Evolutionary conservation across 2,329 filamentous ascomycete genomes (phyloP), one percentile per base, ranked within the genome.

Genomic region (Karstenula rhodostoma): DNA sequence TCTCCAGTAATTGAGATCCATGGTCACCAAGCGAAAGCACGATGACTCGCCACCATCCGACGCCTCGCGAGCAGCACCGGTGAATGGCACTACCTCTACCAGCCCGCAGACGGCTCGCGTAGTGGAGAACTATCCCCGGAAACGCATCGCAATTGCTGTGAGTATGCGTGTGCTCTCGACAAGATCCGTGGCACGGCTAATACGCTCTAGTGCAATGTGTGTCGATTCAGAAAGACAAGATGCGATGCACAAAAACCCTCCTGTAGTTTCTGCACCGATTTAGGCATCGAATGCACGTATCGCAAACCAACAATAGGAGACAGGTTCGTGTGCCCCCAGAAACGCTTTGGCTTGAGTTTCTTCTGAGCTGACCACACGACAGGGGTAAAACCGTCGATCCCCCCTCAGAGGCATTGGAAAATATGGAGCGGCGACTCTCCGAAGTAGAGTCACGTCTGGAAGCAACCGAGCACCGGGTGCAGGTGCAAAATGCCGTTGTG

Each of bases 281-380:
- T 69, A 23, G 70, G 70, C 2, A 70, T 73, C 19, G 68, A 72
- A 60, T 73, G 70, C 57, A 68, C 67, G 9, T 72, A 73, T 57
- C 64, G 70, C 43, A 69, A 72, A 49, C 67, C 64, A 12, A 70
- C 64, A 17, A 57, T 68, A 17, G 67, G 64, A 8, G 67, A 71
- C 48, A 64, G 68, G 61, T 66, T 35, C 48, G 64, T 67, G 22
- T 27, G 19, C 10, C 3, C 44, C 51, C 23, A 27, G 19, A n/a
- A 42, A 25, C 40, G 6, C 40, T 19, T 43, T n/a, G n/a, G n/a
- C 3, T 43, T 3, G n/a, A 43, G 3, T 43, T n/a, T n/a, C n/a
- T 22, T 17, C n/a, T 7, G n/a, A 19, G 40, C n/a, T 43, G 17
- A 17, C 32, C 44, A 44, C 44, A 46, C 27, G 25, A 35, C 37